phyloP scores from a whole-genome alignment of 2,329 filamentous ascomycete genomes.

The Pezicula carpinea region DNA sequence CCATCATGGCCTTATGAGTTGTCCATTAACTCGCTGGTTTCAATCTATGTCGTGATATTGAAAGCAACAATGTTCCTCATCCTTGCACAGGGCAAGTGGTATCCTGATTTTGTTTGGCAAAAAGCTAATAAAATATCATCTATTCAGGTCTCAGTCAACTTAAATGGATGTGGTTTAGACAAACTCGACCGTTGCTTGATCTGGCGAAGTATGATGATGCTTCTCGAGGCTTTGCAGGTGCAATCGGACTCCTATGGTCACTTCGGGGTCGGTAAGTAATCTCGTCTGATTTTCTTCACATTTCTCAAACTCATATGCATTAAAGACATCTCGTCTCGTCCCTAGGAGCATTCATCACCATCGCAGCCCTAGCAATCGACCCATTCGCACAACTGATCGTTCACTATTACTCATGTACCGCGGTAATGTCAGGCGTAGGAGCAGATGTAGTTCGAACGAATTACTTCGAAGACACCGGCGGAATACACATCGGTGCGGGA shows the following conservation, averaged over 20 bases:
- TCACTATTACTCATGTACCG: constrained; percentile 3
- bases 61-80: constrained; percentile 9
- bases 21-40: constrained; percentile 11
- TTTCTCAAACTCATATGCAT: neutral
- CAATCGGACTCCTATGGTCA: constrained; percentile 4
- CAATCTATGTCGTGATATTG: constrained; percentile 10
- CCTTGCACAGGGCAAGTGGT: constrained; percentile 3
- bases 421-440: neutral
- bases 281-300: neutral
- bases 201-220: constrained; percentile 11
- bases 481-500: neutral
- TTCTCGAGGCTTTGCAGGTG: constrained; percentile 8
- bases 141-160: constrained; percentile 9
- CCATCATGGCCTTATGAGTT: constrained; percentile 10
- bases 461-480: neutral
- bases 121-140: neutral
- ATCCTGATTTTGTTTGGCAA: too few relatives aligned
- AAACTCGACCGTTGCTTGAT: constrained; percentile 7
- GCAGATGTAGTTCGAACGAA: constrained; percentile 7
- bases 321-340: constrained; percentile 1
- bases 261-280: constrained; percentile 3
- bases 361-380: constrained; percentile 9
- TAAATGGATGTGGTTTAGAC: constrained; percentile 14
- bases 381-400: constrained; percentile 12
- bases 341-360: constrained; percentile 10